Base-by-base conservation (phyloP, 2,329 filamentous ascomycete species). In the Rhynchosporium graminicola region DNA sequence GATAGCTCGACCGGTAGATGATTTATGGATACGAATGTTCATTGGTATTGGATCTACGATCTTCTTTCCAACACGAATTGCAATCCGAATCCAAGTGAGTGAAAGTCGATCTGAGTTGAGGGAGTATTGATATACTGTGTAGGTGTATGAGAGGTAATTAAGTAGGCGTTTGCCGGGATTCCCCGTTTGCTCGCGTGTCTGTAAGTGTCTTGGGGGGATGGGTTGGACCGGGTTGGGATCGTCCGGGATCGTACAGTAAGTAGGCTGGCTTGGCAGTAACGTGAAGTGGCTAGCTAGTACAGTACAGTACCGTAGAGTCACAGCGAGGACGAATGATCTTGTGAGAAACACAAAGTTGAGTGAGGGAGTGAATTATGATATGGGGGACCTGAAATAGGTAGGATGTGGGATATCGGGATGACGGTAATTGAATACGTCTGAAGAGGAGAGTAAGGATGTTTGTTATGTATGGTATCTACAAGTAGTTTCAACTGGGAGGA, bases 351-450 rank as follows among this genome's bases (percentile, higher is more conserved):
- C 13, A 45, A 6, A 45, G 13, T 45, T n/a, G 13, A 45, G n/a
- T 45, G 38, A 42, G 3, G 33, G 48, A 51, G 13, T 52, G 15
- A 20, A 52, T 9, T 26, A 9, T 26, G 20, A 33, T 15, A 52
- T 20, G n/a, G n/a, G 20, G 20, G 20, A 20, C 20, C 20, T 20
- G 20, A 20, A 20, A 20, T 20, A 20, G 20, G 20, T 20, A 1
- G 20, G 20, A 20, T 20, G 20, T 20, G 20, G 20, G 20, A 36
- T 36, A 38, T 15, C 38, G 9, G 33, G 36, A 54, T 42, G 40
- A 54, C 51, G 51, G 29, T 54, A 54, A 42, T 20, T 42, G 33
- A 54, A 54, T 54, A 54, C 51, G 51, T 54, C 51, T 54, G 51
- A 20, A 38, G 33, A 54, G 40, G 6, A 4, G 28, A 28, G 9